These are phyloP conservation scores for Rubroshorea leprosula DNA, from an alignment of 345 rosid species.

Conservation along the genomic window DNA sequence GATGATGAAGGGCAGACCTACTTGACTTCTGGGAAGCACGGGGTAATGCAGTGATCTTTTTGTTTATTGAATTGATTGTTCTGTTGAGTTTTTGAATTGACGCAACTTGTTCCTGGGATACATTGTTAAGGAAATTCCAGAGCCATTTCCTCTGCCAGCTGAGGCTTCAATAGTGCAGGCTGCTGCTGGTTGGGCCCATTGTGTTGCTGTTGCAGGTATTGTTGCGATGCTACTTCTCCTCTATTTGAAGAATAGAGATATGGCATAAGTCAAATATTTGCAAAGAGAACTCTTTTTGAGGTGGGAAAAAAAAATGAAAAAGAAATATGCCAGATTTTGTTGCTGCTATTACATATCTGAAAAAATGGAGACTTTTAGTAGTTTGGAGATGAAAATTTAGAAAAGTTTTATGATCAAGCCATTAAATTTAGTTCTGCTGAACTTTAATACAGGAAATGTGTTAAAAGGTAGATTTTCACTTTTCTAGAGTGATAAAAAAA, in stretches of 20 bases:
- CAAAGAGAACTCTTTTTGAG: slow-evolving; percentile 5
- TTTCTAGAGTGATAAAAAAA: too few species aligned
- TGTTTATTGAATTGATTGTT: slow-evolving; percentile 3
- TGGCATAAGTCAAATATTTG: slow-evolving; percentile 7
- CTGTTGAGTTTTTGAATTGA: slow-evolving; percentile 19
- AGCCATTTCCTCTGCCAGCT: slow-evolving; percentile 57
- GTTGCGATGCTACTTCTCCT: not conserved
- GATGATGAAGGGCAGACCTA: slow-evolving; percentile 77
- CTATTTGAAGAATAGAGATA: not conserved
- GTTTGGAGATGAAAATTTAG: too few species aligned
- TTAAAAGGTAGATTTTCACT: too few species aligned
- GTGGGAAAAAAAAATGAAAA: slow-evolving; percentile 3
- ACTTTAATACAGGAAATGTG: too few species aligned
- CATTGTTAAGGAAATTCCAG: slow-evolving; percentile 64
- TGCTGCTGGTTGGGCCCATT: slow-evolving; percentile 87
- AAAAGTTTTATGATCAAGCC: too few species aligned
- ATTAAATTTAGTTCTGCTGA: too few species aligned
- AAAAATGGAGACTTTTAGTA: not conserved
- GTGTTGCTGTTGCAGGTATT: slow-evolving; percentile 62
- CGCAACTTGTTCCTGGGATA: slow-evolving; percentile 13
- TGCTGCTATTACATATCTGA: not conserved
- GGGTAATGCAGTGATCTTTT: slow-evolving; percentile 45
- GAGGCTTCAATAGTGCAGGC: slow-evolving; percentile 55
- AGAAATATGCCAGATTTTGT: not conserved
- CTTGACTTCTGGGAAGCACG: slow-evolving; percentile 68